Evolutionary conservation across 176 grass and related monocot species (phyloP), one percentile per base, ranked within the genome.

Genomic region (Neostapfia colusana): DNA sequence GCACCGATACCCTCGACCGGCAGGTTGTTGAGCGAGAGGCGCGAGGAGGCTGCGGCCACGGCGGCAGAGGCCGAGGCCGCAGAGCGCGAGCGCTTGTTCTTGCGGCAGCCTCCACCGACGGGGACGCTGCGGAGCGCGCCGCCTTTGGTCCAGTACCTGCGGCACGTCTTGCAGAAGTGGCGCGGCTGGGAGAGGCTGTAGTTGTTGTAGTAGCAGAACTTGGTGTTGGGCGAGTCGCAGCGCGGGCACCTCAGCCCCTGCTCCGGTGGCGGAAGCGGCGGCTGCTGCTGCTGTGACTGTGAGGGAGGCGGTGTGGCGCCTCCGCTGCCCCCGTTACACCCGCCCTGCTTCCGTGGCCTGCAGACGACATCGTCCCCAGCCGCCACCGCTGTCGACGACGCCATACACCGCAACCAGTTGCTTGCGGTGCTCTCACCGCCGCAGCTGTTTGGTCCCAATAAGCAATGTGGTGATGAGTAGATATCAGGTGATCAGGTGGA

Each of bases 131-230:
- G 90, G 74, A 97, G 95, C 24, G 91, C 91, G 42, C 95, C 95
- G 66, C 95, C 95, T 69, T 92, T 99, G 73, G 95, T 99, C 95
- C 95, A 99, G 73, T 99, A 99, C 39, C 95, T 57, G 15, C 95
- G 85, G 74, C 95, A 99, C 41, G 85, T 92, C 82, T 99, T 99
- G 85, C 95, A 99, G 87, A 92, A 95, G 85, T 99, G 89, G 8
- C 95, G 82, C 3, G 95, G 95, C 82, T 99, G 95, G 38, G 87
- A 85, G 6, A 99, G 85, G 83, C 85, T 89, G 87, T 99, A 99
- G 83, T 99, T 99, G 80, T 99, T 99, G 77, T 99, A 99, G 87
- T 99, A 99, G 87, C 95, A 99, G 79, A 99, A 99, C 53, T 99
- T 99, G 80, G 95, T 99, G 80, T 99, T 95, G 50, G 89, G 89